phyloP scores from a whole-genome alignment of 805 yeast species.

The Danielia oregonensis region DNA sequence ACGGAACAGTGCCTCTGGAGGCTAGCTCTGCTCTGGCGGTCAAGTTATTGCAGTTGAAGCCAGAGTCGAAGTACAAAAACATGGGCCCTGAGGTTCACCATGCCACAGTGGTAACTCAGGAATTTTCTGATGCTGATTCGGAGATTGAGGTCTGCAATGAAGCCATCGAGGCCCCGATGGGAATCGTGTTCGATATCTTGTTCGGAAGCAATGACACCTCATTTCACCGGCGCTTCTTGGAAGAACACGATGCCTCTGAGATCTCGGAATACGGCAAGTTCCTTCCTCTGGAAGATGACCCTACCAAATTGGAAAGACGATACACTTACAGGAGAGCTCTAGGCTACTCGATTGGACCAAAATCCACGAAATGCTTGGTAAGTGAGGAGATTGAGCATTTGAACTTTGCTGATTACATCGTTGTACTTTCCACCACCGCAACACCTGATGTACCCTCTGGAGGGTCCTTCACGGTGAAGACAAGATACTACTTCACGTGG shows the following conservation, averaged over 20 bases:
- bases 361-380: conserved; percentile 64
- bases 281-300: conserved; percentile 20
- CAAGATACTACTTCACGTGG: conserved; percentile 77
- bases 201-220: conserved; percentile 55
- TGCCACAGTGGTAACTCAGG: conserved; percentile 33
- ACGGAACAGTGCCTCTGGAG: conserved; percentile 20
- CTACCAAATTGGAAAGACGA: conserved; percentile 40
- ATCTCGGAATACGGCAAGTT: conserved; percentile 37
- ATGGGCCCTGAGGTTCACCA: conserved; percentile 44
- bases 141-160: conserved; percentile 59
- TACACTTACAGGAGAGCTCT: conserved; percentile 64
- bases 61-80: conserved; percentile 31
- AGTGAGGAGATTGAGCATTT: conserved; percentile 53
- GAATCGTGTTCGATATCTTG: conserved; percentile 53
- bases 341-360: conserved; percentile 69
- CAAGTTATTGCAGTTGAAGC: conserved; percentile 29
- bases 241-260: conserved; percentile 62
- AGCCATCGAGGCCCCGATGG: conserved; percentile 58
- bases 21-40: too few species aligned
- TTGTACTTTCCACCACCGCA: conserved; percentile 53
- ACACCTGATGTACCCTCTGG: conserved; percentile 92
- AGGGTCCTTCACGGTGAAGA: conserved; percentile 66
- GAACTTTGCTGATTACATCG: conserved; percentile 46
- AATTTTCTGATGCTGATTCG: conserved; percentile 22
- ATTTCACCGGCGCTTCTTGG: conserved; percentile 42